Conservation (phyloP, 1,139 yeast species). For the Saccharomycopsis phalli region DNA sequence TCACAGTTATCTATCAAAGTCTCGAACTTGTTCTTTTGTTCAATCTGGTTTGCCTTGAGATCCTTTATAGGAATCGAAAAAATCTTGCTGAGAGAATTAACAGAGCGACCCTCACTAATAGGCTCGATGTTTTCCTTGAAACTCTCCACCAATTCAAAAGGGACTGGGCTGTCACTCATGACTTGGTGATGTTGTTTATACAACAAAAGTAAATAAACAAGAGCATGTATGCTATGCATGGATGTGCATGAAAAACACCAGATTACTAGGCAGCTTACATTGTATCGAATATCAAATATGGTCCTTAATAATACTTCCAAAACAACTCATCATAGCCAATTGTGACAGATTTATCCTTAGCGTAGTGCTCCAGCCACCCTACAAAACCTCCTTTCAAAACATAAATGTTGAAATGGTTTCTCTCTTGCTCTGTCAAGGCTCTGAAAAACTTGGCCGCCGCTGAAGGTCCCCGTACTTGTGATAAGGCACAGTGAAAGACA, state of each 20-base stretch:
- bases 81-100: constrained; percentile 42
- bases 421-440: constrained; percentile 31
- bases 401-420: constrained; percentile 46
- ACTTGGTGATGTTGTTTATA: not conserved
- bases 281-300: not conserved
- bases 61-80: constrained; percentile 29
- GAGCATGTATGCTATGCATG: not conserved
- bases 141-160: constrained; percentile 48
- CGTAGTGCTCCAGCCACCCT: constrained; percentile 72
- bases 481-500: constrained; percentile 83
- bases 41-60: constrained; percentile 27
- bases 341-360: constrained; percentile 56
- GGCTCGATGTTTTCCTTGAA: constrained; percentile 81
- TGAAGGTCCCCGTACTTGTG: constrained; percentile 87
- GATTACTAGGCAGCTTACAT: not conserved
- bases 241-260: not conserved
- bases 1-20: constrained; percentile 36
- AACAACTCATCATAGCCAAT: constrained; percentile 53
- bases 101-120: constrained; percentile 62
- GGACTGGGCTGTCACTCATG: constrained; percentile 24
- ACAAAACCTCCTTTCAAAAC: constrained; percentile 79
- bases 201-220: not conserved
- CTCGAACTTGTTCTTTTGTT: constrained; percentile 38
- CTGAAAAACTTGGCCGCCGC: constrained; percentile 65
- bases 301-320: constrained; percentile 34